Conservation (phyloP, 78 protist species). For the Dictyostelium firmibasis region DNA sequence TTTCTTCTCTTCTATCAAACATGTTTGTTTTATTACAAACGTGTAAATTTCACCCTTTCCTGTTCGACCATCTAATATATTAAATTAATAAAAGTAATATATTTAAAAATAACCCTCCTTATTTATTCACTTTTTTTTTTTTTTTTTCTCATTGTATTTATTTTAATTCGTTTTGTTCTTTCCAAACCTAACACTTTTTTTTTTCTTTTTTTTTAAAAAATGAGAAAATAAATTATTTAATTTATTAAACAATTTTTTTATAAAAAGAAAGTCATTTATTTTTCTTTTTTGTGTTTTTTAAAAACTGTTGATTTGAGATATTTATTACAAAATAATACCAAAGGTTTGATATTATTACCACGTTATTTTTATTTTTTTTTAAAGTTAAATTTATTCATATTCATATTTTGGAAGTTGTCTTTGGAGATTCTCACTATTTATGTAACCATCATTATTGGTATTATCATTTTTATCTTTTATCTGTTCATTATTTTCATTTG, state of each 20-base stretch:
- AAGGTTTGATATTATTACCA: neutral
- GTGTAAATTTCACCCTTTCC: slow-evolving; percentile 3
- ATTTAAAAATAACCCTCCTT: neutral
- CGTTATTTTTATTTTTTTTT: too few relatives aligned
- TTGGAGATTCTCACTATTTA: neutral
- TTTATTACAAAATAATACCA: neutral
- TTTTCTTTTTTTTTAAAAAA: neutral
- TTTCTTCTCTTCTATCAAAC: neutral
- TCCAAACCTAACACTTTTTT: neutral
- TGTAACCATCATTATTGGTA: neutral
- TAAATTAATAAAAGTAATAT: neutral
- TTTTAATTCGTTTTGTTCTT: too few relatives aligned
- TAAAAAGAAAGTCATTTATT: too few relatives aligned
- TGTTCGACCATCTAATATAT: slow-evolving; percentile 9
- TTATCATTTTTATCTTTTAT: neutral
- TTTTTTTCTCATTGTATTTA: neutral
- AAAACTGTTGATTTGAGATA: neutral
- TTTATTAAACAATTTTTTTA: neutral
- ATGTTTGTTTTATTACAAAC: neutral
- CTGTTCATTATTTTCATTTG: neutral
- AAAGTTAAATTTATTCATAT: neutral
- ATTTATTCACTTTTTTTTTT: neutral
- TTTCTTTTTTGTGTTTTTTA: neutral
- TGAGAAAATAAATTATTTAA: neutral
- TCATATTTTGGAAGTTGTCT: neutral